A percentile compares a stretch with the other conserved stretches of the same genome.
Conservation (phyloP, 2,329 filamentous ascomycete species). For the Aspergillus sp. region DNA sequence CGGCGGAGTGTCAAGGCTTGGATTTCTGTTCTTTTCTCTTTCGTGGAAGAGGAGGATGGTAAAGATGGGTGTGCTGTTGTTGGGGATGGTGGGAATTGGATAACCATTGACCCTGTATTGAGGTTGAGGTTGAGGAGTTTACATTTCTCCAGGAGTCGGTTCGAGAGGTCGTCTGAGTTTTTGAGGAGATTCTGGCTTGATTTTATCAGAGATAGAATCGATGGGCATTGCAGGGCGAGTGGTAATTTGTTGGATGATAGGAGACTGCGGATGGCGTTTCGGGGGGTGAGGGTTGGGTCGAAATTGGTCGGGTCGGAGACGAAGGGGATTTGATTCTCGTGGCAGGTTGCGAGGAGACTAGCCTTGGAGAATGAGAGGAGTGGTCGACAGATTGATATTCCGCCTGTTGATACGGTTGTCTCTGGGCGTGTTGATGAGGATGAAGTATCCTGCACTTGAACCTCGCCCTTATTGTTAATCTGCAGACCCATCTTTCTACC, state of each 20-base stretch:
- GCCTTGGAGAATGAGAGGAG: slow-evolving; percentile 58
- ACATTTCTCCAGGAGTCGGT: slow-evolving; percentile 45
- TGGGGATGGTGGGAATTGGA: slow-evolving; percentile 20
- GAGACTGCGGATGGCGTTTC: slow-evolving; percentile 76
- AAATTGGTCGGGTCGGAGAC: slow-evolving; percentile 81
- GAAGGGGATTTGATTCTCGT: slow-evolving; percentile 64
- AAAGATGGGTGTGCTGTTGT: slow-evolving; percentile 1
- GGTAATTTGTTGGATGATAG: slow-evolving; percentile 59
- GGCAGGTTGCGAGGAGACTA: slow-evolving; percentile 61
- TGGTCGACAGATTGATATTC: slow-evolving; percentile 33
- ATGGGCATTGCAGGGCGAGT: slow-evolving; percentile 59
- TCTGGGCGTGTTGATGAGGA: slow-evolving; percentile 1
- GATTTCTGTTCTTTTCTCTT: slow-evolving; percentile 12
- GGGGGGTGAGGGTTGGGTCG: slow-evolving; percentile 68
- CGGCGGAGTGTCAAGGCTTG: slow-evolving; percentile 44
- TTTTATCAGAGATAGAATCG: slow-evolving; percentile 58
- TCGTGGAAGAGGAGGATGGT: slow-evolving; percentile 3
- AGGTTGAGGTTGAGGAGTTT: slow-evolving; percentile 27
- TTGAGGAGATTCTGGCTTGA: slow-evolving; percentile 45
- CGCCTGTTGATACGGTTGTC: slow-evolving; percentile 26
- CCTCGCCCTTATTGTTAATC: too few species aligned
- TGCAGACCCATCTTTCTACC: background rate
- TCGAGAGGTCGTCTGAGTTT: slow-evolving; percentile 49
- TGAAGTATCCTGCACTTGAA: too few species aligned
- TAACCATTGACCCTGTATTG: slow-evolving; percentile 27